Conservation (phyloP, 768 basidiomycete genomes). For the Macrolepiota fuliginosa region DNA sequence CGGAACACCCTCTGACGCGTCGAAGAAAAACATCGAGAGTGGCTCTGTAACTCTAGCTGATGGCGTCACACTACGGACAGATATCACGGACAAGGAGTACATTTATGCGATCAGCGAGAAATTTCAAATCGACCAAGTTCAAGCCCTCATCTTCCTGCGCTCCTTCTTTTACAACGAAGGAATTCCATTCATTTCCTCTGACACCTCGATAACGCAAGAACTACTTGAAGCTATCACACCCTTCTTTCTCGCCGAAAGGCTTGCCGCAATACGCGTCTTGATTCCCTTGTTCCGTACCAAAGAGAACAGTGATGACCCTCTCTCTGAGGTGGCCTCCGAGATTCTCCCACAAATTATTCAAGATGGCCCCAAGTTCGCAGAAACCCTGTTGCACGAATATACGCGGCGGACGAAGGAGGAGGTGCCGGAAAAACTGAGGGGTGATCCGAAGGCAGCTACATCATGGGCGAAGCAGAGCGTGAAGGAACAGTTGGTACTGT, state of each 20-base stretch:
- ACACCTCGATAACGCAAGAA: slow-evolving; percentile 48
- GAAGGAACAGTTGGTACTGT: slow-evolving; percentile 73
- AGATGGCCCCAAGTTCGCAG: slow-evolving; percentile 62
- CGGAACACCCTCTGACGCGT: slow-evolving; percentile 64
- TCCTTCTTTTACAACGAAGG: slow-evolving; percentile 81
- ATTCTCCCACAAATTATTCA: slow-evolving; percentile 60
- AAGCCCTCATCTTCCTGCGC: slow-evolving; percentile 71
- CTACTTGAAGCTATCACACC: slow-evolving; percentile 70
- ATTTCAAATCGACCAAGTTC: slow-evolving; percentile 78
- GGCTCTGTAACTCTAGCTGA: slow-evolving; percentile 70
- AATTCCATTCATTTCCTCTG: slow-evolving; percentile 31
- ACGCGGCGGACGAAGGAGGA: slow-evolving; percentile 46
- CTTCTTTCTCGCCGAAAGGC: slow-evolving; percentile 80
- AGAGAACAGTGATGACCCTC: slow-evolving; percentile 51
- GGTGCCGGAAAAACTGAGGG: slow-evolving; percentile 42
- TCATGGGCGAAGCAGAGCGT: slow-evolving; percentile 72
- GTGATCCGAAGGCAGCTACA: slow-evolving; percentile 58
- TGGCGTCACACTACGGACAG: slow-evolving; percentile 58
- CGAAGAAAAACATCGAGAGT: slow-evolving; percentile 62
- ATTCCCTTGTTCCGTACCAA: slow-evolving; percentile 75
- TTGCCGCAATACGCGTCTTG: slow-evolving; percentile 65
- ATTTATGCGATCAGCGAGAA: slow-evolving; percentile 68
- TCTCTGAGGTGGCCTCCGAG: slow-evolving; percentile 52
- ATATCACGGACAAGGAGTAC: slow-evolving; percentile 68
- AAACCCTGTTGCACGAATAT: slow-evolving; percentile 61